Conservation (phyloP, 805 yeast species). For the Suhomyces vadensis region DNA sequence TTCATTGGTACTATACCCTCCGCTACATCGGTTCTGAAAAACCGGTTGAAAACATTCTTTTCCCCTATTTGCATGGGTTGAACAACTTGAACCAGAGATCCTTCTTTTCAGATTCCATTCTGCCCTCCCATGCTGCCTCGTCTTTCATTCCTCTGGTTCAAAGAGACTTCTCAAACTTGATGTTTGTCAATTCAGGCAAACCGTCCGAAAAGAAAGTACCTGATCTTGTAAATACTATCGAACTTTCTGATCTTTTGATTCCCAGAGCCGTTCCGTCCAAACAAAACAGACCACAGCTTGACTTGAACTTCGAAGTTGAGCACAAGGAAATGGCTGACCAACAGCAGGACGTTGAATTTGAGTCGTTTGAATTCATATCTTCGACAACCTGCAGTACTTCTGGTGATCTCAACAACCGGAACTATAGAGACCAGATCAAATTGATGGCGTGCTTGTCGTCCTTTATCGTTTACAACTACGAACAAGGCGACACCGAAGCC, state of each 20-base stretch:
- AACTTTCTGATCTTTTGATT: constrained; percentile 10
- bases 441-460: constrained; percentile 35
- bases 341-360: constrained; percentile 1
- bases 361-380: constrained; percentile 5
- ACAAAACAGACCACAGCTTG: not conserved
- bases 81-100: constrained; percentile 26
- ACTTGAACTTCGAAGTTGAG: constrained; percentile 3
- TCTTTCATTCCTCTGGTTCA: not conserved
- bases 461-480: constrained; percentile 33
- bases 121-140: constrained; percentile 7
- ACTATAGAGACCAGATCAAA: constrained; percentile 29
- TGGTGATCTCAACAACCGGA: constrained; percentile 28
- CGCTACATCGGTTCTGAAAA: constrained; percentile 4
- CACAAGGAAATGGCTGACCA: not conserved
- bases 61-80: constrained; percentile 40
- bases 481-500: constrained; percentile 11
- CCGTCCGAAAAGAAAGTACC: not conserved
- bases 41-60: constrained; percentile 15
- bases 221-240: constrained; percentile 11
- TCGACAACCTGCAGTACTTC: not conserved
- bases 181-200: constrained; percentile 12
- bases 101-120: constrained; percentile 20
- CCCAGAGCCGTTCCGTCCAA: constrained; percentile 2
- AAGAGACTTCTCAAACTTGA: constrained; percentile 12
- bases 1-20: constrained; percentile 11